Percentiles rank a stretch among this genome's conserved stretches.
Evolutionary conservation across 768 basidiomycete genomes (phyloP).

Genomic region (Artomyces pyxidatus): DNA sequence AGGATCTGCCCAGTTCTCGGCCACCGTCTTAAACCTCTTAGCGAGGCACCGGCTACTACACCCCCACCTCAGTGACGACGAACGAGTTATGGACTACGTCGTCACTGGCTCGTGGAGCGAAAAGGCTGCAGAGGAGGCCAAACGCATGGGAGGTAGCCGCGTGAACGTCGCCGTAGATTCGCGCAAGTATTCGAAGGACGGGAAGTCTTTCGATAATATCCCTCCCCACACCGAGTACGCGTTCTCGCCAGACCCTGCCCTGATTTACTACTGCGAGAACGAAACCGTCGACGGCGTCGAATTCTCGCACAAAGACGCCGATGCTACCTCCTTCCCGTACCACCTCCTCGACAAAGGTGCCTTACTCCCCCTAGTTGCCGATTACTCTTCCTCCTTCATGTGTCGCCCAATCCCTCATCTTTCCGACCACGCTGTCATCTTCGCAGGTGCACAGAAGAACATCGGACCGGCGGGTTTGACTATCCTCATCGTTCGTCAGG

Average conservation of each 20-base stretch:
- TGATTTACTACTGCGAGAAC: conserved; percentile 99
- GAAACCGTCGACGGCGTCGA: conserved; percentile 96
- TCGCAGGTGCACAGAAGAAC: conserved; percentile 97
- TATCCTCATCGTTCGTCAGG: conserved; percentile 89
- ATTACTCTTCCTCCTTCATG: conserved; percentile 97
- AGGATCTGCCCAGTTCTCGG: conserved; percentile 86
- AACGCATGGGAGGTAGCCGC: conserved; percentile 47
- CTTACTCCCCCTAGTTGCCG: conserved; percentile 81
- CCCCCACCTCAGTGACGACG: conserved; percentile 45
- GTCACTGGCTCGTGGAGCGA: conserved; percentile 91
- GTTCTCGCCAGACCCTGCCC: conserved; percentile 75
- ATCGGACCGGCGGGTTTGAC: conserved; percentile 91
- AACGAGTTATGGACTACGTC: conserved; percentile 76
- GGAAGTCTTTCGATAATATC: conserved; percentile 70
- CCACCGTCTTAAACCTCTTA: conserved; percentile 85
- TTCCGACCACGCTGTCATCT: conserved; percentile 88
- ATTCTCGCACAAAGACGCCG: conserved; percentile 53
- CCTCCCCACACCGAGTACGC: conserved; percentile 65
- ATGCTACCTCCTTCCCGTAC: conserved; percentile 45
- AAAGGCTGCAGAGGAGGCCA: conserved; percentile 79
- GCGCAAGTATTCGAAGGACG: conserved; percentile 50
- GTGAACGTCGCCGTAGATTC: conserved; percentile 71
- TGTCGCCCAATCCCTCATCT: conserved; percentile 84
- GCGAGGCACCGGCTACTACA: conserved; percentile 74
- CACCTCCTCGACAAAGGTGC: conserved; percentile 46